Base-by-base conservation (phyloP, 2,329 filamentous ascomycete species). In the Paracoccidioides lutzii region DNA sequence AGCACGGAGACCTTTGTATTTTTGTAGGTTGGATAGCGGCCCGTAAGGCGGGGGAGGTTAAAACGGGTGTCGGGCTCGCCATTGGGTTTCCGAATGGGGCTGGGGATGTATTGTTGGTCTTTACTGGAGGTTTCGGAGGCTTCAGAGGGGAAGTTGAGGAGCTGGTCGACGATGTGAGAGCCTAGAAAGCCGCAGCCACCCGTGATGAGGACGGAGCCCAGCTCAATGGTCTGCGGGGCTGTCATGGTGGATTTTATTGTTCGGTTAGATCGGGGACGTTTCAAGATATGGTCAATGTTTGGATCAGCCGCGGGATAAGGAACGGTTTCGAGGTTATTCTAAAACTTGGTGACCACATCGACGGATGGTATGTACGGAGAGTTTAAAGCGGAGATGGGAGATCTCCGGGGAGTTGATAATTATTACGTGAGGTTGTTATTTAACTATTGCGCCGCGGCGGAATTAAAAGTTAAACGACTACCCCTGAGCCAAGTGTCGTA, bases 111-210 rank as follows among this genome's bases (percentile, higher is more conserved):
- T 43, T 15, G 10, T 35, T 28, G 12, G 15, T 44, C n/a, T 43
- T 57, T 45, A 41, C n/a, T 57, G n/a, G 57, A 51, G 15, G 22
- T 14, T 8, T 43, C 48, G 48, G 37, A 33, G 45, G 60, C 57
- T 58, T 76, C 74, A 10, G 74, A 74, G 49, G 74, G 81, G 69
- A 81, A 78, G 65, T 80, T 78, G 64, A 87, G 76, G 57, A 88
- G 78, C 66, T 87, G 79, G 70, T 84, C 81, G 67, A 91, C 84
- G 63, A 91, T 84, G 73, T 91, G 86, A 73, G 87, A 84, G 68
- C 88, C 88, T 14, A 93, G 79, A 73, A 93, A 91, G 61, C 88
- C 88, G 68, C 88, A 90, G 67, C 88, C 88, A 65, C 88, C 88
- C 62, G 91, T 83, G 62, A 93, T 83, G 62, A 90, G 78, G 65